Conservation (phyloP, 306 rosid genomes). For the Dalbergia oliveri region DNA sequence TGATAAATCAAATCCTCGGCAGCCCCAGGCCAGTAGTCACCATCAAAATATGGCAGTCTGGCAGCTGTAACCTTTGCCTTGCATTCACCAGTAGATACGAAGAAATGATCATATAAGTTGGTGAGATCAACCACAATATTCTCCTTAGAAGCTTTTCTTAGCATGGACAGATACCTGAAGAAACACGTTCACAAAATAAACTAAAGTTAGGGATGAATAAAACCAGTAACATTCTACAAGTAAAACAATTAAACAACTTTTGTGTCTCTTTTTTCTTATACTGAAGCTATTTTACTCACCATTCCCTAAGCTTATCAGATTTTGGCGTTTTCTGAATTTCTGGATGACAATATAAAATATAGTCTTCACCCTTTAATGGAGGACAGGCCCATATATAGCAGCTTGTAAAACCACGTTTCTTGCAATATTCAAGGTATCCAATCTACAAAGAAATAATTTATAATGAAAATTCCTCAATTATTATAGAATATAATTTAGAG, state of each 20-base stretch:
- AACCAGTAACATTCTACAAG: constrained; percentile 1
- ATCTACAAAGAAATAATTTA: constrained; percentile 60
- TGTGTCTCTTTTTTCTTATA: not conserved
- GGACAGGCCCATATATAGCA: constrained; percentile 99
- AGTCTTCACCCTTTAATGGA: constrained; percentile 98
- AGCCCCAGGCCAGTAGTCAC: constrained; percentile 99
- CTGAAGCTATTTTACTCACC: constrained; percentile 62
- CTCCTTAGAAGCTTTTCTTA: constrained; percentile 92
- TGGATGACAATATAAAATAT: constrained; percentile 60
- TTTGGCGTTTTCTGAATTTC: constrained; percentile 99
- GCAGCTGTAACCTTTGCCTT: constrained; percentile 95
- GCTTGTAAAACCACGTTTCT: constrained; percentile 92
- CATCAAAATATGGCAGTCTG: constrained; percentile 97
- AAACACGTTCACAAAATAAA: constrained; percentile 43
- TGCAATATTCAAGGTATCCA: constrained; percentile 98
- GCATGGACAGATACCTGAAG: constrained; percentile 91
- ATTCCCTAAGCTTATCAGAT: constrained; percentile 98
- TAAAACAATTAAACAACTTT: constrained; percentile 27
- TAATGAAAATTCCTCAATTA: constrained; percentile 19
- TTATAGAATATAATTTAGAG: not conserved
- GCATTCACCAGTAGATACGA: constrained; percentile 82
- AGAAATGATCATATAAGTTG: constrained; percentile 95
- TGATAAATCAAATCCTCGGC: constrained; percentile 98
- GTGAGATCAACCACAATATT: constrained; percentile 84
- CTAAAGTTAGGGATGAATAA: constrained; percentile 45